Conservation (phyloP, 768 basidiomycete genomes). For the Psilocybe azurescens region DNA sequence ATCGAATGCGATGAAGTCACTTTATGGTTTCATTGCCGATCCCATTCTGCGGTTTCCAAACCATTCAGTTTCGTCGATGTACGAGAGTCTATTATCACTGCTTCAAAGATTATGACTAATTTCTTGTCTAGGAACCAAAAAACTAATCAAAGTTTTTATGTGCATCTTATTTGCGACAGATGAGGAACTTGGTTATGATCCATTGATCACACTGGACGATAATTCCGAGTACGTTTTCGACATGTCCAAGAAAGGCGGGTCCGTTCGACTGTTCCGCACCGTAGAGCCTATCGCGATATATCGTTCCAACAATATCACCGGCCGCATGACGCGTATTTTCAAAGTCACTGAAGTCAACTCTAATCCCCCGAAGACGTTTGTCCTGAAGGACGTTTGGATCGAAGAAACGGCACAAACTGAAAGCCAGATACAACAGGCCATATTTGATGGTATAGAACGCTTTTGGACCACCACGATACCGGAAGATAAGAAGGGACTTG, state of each 20-base stretch:
- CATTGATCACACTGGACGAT: not conserved
- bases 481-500: not conserved
- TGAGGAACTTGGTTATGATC: not conserved
- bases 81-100: not conserved
- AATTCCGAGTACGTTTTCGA: too few relatives aligned
- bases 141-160: not conserved
- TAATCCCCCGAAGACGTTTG: not conserved
- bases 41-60: not conserved
- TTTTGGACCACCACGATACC: not conserved
- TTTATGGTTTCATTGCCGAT: not conserved
- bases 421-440: not conserved
- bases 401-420: not conserved
- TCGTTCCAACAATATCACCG: not conserved
- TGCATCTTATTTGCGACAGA: not conserved
- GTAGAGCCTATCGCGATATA: not conserved
- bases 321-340: not conserved
- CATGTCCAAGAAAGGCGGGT: not conserved
- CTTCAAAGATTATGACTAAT: not conserved
- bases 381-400: constrained; percentile 5
- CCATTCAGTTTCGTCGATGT: not conserved
- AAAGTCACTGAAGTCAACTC: not conserved
- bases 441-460: not conserved
- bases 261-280: not conserved
- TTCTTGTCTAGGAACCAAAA: not conserved
- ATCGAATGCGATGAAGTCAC: not conserved